A percentile compares a stretch with the other conserved stretches of the same genome.
These are phyloP conservation scores for Sphenostylis stenocarpa DNA, from an alignment of 306 rosid species.

Conservation along the genomic window DNA sequence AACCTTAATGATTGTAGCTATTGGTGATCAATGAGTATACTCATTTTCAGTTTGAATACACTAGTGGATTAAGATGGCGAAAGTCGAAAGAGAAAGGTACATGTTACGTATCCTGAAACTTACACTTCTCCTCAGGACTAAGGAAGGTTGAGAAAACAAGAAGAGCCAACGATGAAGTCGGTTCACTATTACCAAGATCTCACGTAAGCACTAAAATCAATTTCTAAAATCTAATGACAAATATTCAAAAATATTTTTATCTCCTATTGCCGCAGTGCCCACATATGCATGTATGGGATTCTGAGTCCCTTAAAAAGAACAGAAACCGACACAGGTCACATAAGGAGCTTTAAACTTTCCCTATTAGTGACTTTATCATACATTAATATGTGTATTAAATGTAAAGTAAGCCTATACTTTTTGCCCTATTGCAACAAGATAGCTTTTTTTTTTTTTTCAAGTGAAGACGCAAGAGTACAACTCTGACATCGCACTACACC, in stretches of 20 bases:
- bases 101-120: background rate
- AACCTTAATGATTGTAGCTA: slow-evolving; percentile 21
- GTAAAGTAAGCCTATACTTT: slow-evolving; percentile 34
- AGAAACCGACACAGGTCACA: background rate
- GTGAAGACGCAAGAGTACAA: slow-evolving; percentile 44
- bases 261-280: background rate
- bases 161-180: slow-evolving; percentile 12
- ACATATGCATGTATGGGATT: slow-evolving; percentile 6
- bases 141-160: slow-evolving; percentile 28
- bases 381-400: slow-evolving; percentile 10
- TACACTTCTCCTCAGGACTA: too few relatives aligned
- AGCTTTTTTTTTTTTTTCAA: slow-evolving; percentile 31
- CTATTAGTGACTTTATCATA: slow-evolving; percentile 22
- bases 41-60: background rate
- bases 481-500: slow-evolving; percentile 48
- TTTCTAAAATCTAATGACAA: slow-evolving; percentile 13
- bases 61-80: background rate
- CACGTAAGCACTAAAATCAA: slow-evolving; percentile 7
- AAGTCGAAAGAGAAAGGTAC: slow-evolving; percentile 10
- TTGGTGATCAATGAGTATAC: slow-evolving; percentile 16
- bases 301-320: slow-evolving; percentile 17
- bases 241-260: background rate
- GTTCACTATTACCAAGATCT: slow-evolving; percentile 30
- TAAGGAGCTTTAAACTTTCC: background rate
- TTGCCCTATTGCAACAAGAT: slow-evolving; percentile 19